These are phyloP conservation scores for Senna tora DNA, from an alignment of 306 rosid genomes.

Conservation along the genomic window DNA sequence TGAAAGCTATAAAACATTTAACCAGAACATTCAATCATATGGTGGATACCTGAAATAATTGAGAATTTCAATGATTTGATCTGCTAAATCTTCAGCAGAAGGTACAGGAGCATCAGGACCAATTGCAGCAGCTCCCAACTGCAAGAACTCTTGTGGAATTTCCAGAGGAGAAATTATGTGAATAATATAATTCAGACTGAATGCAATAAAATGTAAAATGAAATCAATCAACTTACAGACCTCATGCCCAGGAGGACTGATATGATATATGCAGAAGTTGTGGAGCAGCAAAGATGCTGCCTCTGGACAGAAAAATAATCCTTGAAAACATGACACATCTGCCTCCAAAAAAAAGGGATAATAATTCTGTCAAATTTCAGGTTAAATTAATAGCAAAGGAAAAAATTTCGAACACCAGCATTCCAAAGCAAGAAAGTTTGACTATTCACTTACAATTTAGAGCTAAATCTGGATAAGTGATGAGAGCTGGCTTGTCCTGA, in stretches of 20 bases:
- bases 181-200: constrained; percentile 51
- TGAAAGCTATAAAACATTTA: constrained; percentile 4
- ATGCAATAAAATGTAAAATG: constrained; percentile 27
- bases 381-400: not conserved
- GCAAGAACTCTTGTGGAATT: constrained; percentile 83
- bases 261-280: constrained; percentile 94
- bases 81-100: constrained; percentile 87
- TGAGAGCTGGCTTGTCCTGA: constrained; percentile 84
- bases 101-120: constrained; percentile 65
- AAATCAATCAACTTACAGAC: constrained; percentile 58
- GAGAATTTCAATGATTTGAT: constrained; percentile 86
- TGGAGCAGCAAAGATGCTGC: constrained; percentile 95
- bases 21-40: not conserved
- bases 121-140: constrained; percentile 94
- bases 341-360: constrained; percentile 41
- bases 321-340: constrained; percentile 98
- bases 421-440: constrained; percentile 8
- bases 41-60: constrained; percentile 74
- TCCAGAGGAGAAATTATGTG: constrained; percentile 67
- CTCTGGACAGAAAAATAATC: constrained; percentile 90
- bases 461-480: constrained; percentile 95
- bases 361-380: constrained; percentile 9
- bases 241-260: constrained; percentile 98
- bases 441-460: constrained; percentile 70
- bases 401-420: not conserved